phyloP scores from a whole-genome alignment of 768 basidiomycete species.

The Gymnopilus junonius region DNA sequence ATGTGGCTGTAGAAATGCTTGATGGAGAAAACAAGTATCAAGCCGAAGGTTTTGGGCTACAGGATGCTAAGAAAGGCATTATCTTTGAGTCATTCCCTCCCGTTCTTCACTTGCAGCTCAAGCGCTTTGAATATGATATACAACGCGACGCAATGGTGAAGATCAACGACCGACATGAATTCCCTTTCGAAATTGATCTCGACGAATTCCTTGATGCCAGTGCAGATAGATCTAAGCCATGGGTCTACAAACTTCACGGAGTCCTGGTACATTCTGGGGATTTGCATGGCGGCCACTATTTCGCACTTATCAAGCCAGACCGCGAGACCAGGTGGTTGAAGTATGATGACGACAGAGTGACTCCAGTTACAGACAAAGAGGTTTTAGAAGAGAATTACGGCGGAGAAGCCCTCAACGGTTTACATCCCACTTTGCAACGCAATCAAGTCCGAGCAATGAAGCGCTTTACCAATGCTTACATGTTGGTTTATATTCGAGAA shows the following conservation, averaged over 20 bases:
- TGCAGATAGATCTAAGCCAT: conserved; percentile 83
- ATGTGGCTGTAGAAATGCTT: conserved; percentile 94
- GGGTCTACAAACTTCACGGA: conserved; percentile 95
- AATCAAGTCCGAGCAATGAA: conserved; percentile 96
- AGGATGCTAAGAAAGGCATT: conserved; percentile 99
- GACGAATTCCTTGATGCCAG: conserved; percentile 87
- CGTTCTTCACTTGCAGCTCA: conserved; percentile 95
- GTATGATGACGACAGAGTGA: conserved; percentile 98
- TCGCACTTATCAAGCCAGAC: conserved; percentile 98
- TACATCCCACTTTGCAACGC: conserved; percentile 76
- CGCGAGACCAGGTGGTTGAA: conserved; percentile 96
- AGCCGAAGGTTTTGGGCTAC: conserved; percentile 94
- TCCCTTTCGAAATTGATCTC: conserved; percentile 97
- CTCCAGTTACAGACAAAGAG: conserved; percentile 96
- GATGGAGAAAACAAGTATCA: conserved; percentile 99
- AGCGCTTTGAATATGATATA: conserved; percentile 99
- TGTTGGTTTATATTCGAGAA: conserved; percentile 98
- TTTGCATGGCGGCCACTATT: conserved; percentile 98
- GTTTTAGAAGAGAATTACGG: conserved; percentile 99
- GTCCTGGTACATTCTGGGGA: conserved; percentile 99
- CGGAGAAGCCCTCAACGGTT: conserved; percentile 84
- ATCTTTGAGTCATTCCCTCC: conserved; percentile 99
- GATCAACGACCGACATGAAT: conserved; percentile 99
- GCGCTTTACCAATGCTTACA: conserved; percentile 99
- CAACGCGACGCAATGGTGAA: conserved; percentile 99